A percentile compares a stretch with the other conserved stretches of the same genome.
These are phyloP conservation scores for Fusarium sterilihyphosum DNA, from an alignment of 2,329 filamentous ascomycete genomes.

Conservation along the genomic window DNA sequence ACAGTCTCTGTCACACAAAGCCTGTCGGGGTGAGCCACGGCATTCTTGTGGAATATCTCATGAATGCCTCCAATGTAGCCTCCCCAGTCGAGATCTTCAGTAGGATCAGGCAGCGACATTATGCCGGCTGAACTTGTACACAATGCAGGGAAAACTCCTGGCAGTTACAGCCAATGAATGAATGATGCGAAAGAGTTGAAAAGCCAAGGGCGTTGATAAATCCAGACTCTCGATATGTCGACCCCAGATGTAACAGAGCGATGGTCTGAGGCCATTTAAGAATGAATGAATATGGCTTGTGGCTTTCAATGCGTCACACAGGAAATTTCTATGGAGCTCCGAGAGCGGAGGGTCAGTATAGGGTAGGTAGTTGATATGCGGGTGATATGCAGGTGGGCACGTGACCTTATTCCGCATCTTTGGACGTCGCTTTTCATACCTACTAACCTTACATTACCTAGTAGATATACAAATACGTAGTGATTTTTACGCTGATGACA, in stretches of 20 bases:
- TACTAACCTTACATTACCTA: background rate
- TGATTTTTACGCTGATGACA: background rate
- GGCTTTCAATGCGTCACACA: background rate
- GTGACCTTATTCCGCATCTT: background rate
- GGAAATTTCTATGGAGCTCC: background rate
- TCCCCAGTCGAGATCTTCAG: background rate
- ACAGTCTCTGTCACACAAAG: background rate
- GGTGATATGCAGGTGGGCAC: background rate
- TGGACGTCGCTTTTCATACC: background rate
- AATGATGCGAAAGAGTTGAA: background rate
- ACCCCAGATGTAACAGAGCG: background rate
- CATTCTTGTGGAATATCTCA: slow-evolving; percentile 11
- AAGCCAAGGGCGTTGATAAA: background rate
- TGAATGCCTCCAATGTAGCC: background rate
- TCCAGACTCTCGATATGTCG: background rate
- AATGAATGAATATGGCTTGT: background rate
- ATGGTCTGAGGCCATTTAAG: background rate
- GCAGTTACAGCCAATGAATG: background rate
- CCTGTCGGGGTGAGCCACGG: background rate
- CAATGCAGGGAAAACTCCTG: background rate
- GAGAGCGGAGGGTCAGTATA: background rate
- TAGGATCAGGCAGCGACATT: background rate
- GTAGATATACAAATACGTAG: background rate
- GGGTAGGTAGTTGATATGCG: background rate
- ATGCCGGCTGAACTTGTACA: background rate